Percentiles rank a stretch among this genome's conserved stretches.
phyloP scores from a whole-genome alignment of 306 rosid species.

The Betula pendula region DNA sequence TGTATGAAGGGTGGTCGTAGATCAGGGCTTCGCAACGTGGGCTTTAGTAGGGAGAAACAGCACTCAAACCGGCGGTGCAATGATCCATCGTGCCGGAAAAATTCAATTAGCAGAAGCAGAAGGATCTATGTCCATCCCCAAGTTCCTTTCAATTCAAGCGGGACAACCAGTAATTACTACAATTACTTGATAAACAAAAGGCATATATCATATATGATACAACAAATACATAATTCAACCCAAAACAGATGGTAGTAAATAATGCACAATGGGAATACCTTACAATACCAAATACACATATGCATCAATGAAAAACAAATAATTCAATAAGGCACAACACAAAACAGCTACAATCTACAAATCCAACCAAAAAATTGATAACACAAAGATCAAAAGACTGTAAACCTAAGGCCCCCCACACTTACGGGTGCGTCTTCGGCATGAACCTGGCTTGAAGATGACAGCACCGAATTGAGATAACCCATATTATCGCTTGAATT shows the following conservation, averaged over 20 bases:
- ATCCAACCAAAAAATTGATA: constrained; percentile 28
- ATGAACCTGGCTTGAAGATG: constrained; percentile 73
- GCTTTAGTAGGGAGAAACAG: too few relatives aligned
- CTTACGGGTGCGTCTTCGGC: constrained; percentile 70
- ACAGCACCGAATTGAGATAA: constrained; percentile 70
- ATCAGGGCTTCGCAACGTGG: too few relatives aligned
- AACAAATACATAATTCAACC: background rate
- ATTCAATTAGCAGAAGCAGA: too few relatives aligned
- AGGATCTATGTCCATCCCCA: too few relatives aligned
- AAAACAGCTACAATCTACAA: constrained; percentile 20
- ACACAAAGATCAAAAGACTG: constrained; percentile 2
- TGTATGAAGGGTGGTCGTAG: too few relatives aligned
- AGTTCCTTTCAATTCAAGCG: too few relatives aligned
- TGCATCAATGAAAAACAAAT: background rate
- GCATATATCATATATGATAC: background rate
- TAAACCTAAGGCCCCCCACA: constrained; percentile 90
- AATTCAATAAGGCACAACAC: background rate
- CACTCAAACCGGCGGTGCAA: too few relatives aligned
- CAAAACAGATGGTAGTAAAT: background rate
- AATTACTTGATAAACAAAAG: background rate
- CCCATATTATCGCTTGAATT: constrained; percentile 66
- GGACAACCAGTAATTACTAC: too few relatives aligned
- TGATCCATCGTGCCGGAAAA: too few relatives aligned
- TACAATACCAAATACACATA: background rate
- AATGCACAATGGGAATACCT: background rate